Base-by-base conservation (phyloP, 2,329 filamentous ascomycete species). In the Pseudocercospora macadamiae region DNA sequence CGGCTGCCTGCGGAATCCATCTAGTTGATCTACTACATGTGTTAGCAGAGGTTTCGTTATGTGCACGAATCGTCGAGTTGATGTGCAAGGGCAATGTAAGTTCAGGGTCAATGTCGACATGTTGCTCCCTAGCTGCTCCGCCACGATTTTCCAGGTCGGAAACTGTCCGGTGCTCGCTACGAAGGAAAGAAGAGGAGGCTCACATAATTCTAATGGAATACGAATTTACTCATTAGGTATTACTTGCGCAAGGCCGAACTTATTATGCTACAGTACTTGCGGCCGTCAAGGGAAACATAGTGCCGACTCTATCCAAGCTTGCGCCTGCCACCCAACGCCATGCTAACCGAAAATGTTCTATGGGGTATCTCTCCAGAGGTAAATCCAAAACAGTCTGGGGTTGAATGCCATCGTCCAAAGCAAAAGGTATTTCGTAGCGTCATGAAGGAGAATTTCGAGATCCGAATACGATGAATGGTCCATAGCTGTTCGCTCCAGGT, bases 341-440 rank as follows among this genome's bases (percentile, higher is more conserved):
- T 37, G 52, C 47, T 52, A 26, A 42, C 2, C 34, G 21, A 30
- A 52, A 53, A 54, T 37, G n/a, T n/a, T 44, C 39, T 49, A 56
- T 56, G 53, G 59, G 59, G 59, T 61, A 58, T 61, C 51, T 37
- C 32, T 39, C 39, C 32, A 48, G 48, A 19, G n/a, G n/a, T n/a
- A n/a, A n/a, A n/a, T n/a, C n/a, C n/a, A n/a, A n/a, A n/a, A n/a
- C n/a, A n/a, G n/a, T n/a, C n/a, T n/a, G n/a, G n/a, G n/a, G n/a
- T n/a, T n/a, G n/a, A n/a, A n/a, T n/a, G n/a, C n/a, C n/a, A n/a
- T n/a, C n/a, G n/a, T n/a, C n/a, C n/a, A n/a, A n/a, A n/a, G n/a
- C n/a, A n/a, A n/a, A n/a, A n/a, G n/a, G n/a, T n/a, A n/a, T n/a
- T n/a, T n/a, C n/a, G n/a, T n/a, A n/a, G n/a, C n/a, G n/a, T n/a